A percentile compares a stretch with the other conserved stretches of the same genome.
Conservation (phyloP, 1,139 yeast species). For the Hansenula lynferdii region DNA sequence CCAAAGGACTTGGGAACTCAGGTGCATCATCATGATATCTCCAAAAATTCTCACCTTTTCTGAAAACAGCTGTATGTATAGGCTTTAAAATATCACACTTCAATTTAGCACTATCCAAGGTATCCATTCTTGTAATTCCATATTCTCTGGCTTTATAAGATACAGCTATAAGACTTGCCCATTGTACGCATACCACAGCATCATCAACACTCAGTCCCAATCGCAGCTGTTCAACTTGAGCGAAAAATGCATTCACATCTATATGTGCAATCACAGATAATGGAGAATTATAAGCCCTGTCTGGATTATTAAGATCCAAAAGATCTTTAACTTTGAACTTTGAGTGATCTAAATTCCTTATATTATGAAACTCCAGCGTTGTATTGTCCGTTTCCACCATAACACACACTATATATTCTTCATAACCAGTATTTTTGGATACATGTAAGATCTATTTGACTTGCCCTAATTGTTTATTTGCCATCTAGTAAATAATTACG, state of each 20-base stretch:
- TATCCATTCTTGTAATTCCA: slow-evolving; percentile 79
- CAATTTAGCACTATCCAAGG: slow-evolving; percentile 56
- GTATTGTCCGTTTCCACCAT: no score
- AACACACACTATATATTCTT: no score
- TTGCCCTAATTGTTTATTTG: not conserved
- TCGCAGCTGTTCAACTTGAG: slow-evolving; percentile 86
- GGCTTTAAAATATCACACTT: slow-evolving; percentile 74
- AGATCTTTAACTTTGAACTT: slow-evolving; percentile 44
- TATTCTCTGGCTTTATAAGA: slow-evolving; percentile 81
- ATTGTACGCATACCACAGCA: slow-evolving; percentile 93
- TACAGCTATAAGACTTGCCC: slow-evolving; percentile 88
- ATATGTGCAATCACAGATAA: slow-evolving; percentile 80
- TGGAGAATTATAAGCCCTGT: slow-evolving; percentile 53
- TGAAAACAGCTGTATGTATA: slow-evolving; percentile 93
- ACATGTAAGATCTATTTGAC: not conserved
- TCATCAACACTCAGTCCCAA: slow-evolving; percentile 58
- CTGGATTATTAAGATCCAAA: slow-evolving; percentile 38
- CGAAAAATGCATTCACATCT: slow-evolving; percentile 92
- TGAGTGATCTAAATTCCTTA: slow-evolving; percentile 17
- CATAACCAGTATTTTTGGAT: no score
- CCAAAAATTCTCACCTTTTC: slow-evolving; percentile 84
- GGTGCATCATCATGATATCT: slow-evolving; percentile 45
- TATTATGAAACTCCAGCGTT: not conserved
- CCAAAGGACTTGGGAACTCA: slow-evolving; percentile 36
- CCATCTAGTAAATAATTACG: no score